Evolutionary conservation across 2,329 filamentous ascomycete genomes (phyloP).

Genomic region (Calcarisporium arbuscula): DNA sequence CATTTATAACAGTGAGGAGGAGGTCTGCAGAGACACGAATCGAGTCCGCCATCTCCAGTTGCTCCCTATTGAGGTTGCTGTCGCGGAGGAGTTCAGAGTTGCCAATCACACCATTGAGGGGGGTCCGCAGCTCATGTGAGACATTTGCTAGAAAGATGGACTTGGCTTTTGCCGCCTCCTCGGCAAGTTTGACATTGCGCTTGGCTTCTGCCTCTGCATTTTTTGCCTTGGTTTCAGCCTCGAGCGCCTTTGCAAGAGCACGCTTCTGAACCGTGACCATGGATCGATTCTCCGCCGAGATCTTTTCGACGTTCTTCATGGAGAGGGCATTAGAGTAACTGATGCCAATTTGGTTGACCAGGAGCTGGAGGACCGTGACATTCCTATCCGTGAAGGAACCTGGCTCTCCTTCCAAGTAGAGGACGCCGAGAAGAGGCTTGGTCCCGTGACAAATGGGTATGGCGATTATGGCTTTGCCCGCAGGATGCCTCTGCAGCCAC

Average conservation of each 20-base stretch:
- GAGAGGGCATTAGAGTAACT: conserved; percentile 63
- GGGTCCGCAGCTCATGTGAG: conserved; percentile 74
- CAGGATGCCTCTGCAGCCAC: conserved; percentile 62
- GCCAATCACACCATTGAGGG: conserved; percentile 82
- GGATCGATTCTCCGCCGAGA: conserved; percentile 69
- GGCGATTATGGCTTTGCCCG: conserved; percentile 70
- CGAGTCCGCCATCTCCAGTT: conserved; percentile 80
- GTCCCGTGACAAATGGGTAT: conserved; percentile 71
- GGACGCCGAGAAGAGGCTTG: conserved; percentile 62
- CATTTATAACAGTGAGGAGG: conserved; percentile 87
- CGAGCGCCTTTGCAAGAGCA: conserved; percentile 63
- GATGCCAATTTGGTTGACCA: conserved; percentile 74
- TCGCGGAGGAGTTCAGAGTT: conserved; percentile 80
- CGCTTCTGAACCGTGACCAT: conserved; percentile 75
- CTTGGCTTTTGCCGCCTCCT: conserved; percentile 78
- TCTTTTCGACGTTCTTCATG: conserved; percentile 67
- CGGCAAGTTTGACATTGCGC: conserved; percentile 72
- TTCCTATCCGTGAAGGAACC: conserved; percentile 73
- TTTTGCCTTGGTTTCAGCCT: conserved; percentile 71
- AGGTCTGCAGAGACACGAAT: conserved; percentile 83
- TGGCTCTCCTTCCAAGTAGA: conserved; percentile 70
- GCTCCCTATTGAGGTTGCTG: conserved; percentile 66
- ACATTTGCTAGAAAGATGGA: conserved; percentile 76
- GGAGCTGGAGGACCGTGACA: conserved; percentile 58
- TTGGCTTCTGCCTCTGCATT: conserved; percentile 69